Evolutionary conservation across 345 rosid species (phyloP), one percentile per base, ranked within the genome.

Genomic region (Melastoma malabathricum): DNA sequence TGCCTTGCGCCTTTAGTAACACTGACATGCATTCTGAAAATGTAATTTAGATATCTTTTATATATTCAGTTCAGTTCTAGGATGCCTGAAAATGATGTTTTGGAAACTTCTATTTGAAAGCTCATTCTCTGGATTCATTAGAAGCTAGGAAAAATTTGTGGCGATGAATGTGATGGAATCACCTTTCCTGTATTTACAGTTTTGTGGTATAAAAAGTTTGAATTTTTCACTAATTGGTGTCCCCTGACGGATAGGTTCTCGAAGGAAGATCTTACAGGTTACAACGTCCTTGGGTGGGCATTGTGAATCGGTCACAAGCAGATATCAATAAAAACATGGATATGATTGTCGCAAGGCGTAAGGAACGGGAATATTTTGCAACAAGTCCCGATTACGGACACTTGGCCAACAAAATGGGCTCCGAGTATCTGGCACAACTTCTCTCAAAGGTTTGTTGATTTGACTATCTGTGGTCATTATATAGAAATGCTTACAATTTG

Each of bases 251-350:
- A 46, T 43, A 90, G 98, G 96, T 92, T 63, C 86, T 92, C 0
- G 96, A 92, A 72, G 96, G 98, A 75, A 78, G 87, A 73, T 75
- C 98, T 55, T 92, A 86, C 62, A 64, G 74, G 62, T 75, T 92
- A 63, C 89, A 77, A 60, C 79, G 75, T 7, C 98, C 96, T 57
- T 92, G 98, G 98, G 98, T 86, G 66, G 98, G 98, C 49, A 77
- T 90, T 53, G 98, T 90, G 64, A 90, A 86, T 66, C 95, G 98
- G 47, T 90, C 98, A 1, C 98, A 90, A 75, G 95, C 98, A 43
- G 98, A 90, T 63, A 92, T 92, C 7, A 92, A 92, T 58, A 92
- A 70, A 59, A 92, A 84, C 47, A 71, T 78, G 14, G 93, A 92
- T 61, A 92, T 92, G 98, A 82, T 82, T 66, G 58, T 81, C 44